These are phyloP conservation scores for Salvia miltiorrhiza DNA, from an alignment of 257 asterid species.

Conservation along the genomic window DNA sequence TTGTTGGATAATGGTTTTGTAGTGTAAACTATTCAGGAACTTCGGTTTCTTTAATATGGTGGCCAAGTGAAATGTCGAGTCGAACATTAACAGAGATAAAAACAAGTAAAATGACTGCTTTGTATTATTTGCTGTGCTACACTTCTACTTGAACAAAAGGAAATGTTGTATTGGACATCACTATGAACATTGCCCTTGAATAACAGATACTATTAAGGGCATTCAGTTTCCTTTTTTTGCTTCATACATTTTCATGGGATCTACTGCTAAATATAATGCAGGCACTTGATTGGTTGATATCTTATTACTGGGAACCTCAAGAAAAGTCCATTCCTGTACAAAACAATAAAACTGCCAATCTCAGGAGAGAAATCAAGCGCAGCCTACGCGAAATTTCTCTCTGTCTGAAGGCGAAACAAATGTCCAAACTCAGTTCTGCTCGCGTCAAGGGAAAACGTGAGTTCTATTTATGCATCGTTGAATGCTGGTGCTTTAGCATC, in stretches of 20 bases:
- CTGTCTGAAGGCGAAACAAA: constrained; percentile 47
- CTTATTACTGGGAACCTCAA: constrained; percentile 89
- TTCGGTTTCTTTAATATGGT: too few species aligned
- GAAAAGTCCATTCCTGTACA: constrained; percentile 51
- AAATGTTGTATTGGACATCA: too few species aligned
- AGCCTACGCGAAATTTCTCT: constrained; percentile 52
- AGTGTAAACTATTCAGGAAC: too few species aligned
- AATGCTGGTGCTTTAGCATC: constrained; percentile 11
- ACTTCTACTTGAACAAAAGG: too few species aligned
- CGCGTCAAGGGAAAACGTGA: constrained; percentile 55
- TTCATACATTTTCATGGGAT: not conserved
- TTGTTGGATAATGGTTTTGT: not conserved
- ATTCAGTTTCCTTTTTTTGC: not conserved
- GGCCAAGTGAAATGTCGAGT: too few species aligned
- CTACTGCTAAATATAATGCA: constrained; percentile 27
- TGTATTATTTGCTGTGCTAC: too few species aligned
- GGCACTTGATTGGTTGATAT: constrained; percentile 92
- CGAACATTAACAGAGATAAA: too few species aligned
- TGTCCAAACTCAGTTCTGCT: constrained; percentile 32
- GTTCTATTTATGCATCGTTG: constrained; percentile 21
- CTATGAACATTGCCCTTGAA: too few species aligned
- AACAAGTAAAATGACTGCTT: too few species aligned
- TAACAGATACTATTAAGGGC: not conserved
- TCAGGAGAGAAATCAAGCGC: constrained; percentile 57
- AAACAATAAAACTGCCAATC: constrained; percentile 34